phyloP scores from a whole-genome alignment of 1,284 basidiomycete species.

The Vanrija humicola region DNA sequence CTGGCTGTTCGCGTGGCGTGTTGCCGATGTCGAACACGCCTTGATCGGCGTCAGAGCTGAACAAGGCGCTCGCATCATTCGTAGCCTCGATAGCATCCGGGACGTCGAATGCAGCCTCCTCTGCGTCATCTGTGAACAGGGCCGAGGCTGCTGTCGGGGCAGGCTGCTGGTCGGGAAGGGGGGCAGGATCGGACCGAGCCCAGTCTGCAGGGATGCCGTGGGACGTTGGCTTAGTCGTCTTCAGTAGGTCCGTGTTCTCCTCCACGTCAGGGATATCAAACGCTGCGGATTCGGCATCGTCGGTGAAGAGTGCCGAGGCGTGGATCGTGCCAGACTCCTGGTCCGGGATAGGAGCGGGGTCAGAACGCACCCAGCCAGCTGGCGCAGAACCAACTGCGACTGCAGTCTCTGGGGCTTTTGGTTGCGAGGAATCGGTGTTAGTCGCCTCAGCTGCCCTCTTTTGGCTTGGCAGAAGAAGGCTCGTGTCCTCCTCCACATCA shows the following conservation, averaged over 20 bases:
- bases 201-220: too few relatives aligned
- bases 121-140: conserved; percentile 16
- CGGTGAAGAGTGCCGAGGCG: neutral
- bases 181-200: too few relatives aligned
- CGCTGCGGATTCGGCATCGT: neutral
- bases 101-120: conserved; percentile 4
- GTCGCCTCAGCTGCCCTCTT: too few relatives aligned
- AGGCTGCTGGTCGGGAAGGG: neutral
- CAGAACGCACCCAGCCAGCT: neutral
- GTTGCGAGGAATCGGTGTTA: too few relatives aligned
- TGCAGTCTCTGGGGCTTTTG: too few relatives aligned
- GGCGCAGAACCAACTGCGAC: neutral
- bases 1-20: neutral
- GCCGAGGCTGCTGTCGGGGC: conserved; percentile 7
- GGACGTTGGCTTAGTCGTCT: too few relatives aligned
- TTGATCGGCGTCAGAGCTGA: neutral
- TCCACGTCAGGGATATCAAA: conserved; percentile 1
- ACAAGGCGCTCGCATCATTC: neutral
- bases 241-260: neutral
- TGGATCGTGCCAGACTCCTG: neutral
- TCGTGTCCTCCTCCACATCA: neutral
- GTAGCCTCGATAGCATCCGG: neutral
- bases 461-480: neutral
- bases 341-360: neutral
- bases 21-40: neutral